phyloP scores from a whole-genome alignment of 176 grass and related monocot genomes.

The Raddia guianensis region DNA sequence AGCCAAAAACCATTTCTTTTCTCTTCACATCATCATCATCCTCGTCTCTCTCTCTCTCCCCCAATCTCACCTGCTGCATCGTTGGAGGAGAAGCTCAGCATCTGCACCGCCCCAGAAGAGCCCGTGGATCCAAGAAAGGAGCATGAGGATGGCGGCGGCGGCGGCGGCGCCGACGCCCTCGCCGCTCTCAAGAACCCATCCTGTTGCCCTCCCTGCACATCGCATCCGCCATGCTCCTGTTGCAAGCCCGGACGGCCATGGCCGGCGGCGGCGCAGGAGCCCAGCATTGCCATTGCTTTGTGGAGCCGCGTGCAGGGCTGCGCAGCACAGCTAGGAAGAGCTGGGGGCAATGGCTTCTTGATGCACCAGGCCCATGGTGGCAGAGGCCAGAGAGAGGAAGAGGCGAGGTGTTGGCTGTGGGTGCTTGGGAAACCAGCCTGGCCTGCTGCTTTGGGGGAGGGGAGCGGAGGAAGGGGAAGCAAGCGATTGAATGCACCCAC shows the following conservation, averaged over 20 bases:
- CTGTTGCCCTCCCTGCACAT: constrained; percentile 14
- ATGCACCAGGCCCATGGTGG: constrained; percentile 18
- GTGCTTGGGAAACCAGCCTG: constrained; percentile 32
- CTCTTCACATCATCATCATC: background rate
- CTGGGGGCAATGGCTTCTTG: constrained; percentile 23
- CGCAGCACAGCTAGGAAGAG: constrained; percentile 29
- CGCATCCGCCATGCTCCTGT: constrained; percentile 23
- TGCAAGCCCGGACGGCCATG: constrained; percentile 5
- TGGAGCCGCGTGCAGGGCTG: background rate
- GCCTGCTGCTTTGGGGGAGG: constrained; percentile 27
- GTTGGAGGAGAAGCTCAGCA: constrained; percentile 53
- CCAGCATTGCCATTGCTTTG: constrained; percentile 33
- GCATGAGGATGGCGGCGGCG: background rate
- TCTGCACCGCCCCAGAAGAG: constrained; percentile 30
- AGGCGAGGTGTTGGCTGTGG: constrained; percentile 7
- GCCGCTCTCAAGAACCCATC: constrained; percentile 32
- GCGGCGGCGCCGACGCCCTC: background rate
- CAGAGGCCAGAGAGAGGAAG: background rate
- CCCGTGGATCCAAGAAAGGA: constrained; percentile 39
- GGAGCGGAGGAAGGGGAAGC: background rate
- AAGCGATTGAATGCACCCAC: constrained; percentile 26
- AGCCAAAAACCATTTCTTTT: background rate
- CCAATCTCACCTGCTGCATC: constrained; percentile 34
- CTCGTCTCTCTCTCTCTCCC: too few species aligned
- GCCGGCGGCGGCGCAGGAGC: background rate